Base-by-base conservation (phyloP, 2,329 filamentous ascomycete genomes). In the Tolypocladium ophioglossoides region DNA sequence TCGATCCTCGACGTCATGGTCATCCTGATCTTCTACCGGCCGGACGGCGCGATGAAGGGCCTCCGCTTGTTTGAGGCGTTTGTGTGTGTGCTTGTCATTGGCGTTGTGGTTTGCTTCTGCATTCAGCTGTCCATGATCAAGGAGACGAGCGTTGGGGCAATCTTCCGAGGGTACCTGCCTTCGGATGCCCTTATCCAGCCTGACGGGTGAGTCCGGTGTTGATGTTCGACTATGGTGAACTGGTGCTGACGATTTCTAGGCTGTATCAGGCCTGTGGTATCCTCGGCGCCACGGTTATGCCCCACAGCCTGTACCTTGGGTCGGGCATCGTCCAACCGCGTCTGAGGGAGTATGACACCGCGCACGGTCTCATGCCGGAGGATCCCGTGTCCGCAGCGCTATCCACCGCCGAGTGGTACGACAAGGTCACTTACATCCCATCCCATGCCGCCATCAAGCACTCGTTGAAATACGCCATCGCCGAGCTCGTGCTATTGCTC, bases 251-350 rank as follows among this genome's bases (percentile, higher is more conserved):
- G 7, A 6, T 5, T 30, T 30, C 30, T 6, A 64, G 65, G 18
- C 54, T 85, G 0, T 88, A 87, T 64, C 84, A 87, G 67, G 80
- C 86, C 1, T 91, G 87, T 58, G 87, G 86, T 51, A 90, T 91
- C 54, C 74, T 91, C 0, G 87, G 87, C 2, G 87, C 87, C 4
- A 91, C 87, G 0, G 85, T 87, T 24, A 86, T 87, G 84, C 84
- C 84, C 4, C 84, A 86, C 61, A 83, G 79, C 52, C 70, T 88
- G 3, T 88, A 84, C 60, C 75, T 88, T 4, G 85, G 85, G 32
- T 85, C 82, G 5, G 85, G 84, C 9, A 83, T 88, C 40, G 83
- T 87, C 1, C 84, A 87, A 64, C 74, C 82, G 7, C 80, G 85
- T 2, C 77, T 89, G 2, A 74, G 75, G 22, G 81, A 85, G n/a